phyloP scores from a whole-genome alignment of 2,329 filamentous ascomycete genomes.

The Chaetomium sp. region DNA sequence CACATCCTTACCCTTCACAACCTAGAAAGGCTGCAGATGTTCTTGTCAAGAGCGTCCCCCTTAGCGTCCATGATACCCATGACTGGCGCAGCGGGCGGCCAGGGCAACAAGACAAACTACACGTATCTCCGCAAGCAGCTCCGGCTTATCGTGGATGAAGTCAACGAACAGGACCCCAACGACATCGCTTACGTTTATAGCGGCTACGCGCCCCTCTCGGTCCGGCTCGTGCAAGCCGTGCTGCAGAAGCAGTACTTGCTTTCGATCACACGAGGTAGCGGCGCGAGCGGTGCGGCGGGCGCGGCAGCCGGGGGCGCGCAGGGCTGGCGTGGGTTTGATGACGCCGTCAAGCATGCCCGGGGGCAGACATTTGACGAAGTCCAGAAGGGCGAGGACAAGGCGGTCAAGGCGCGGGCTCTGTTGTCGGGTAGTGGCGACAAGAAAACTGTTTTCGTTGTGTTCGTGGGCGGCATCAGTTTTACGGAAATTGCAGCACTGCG shows the following conservation, averaged over 20 bases:
- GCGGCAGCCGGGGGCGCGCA: conserved; percentile 63
- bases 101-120: conserved; percentile 84
- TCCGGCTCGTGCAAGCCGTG: conserved; percentile 88
- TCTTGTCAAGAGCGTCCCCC: conserved; percentile 75
- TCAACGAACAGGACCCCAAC: conserved; percentile 90
- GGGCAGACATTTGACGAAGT: conserved; percentile 89
- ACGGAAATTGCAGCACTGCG: conserved; percentile 93
- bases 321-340: conserved; percentile 93
- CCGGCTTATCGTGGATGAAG: conserved; percentile 90
- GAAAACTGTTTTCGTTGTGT: conserved; percentile 94
- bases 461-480: conserved; percentile 94
- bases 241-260: conserved; percentile 86
- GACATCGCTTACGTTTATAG: conserved; percentile 98
- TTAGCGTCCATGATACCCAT: conserved; percentile 81
- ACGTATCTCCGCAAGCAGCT: conserved; percentile 82
- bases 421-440: conserved; percentile 73
- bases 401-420: conserved; percentile 80
- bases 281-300: conserved; percentile 49
- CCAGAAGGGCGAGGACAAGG: conserved; percentile 91
- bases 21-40: conserved; percentile 85
- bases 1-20: conserved; percentile 87
- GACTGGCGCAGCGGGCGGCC: conserved; percentile 56
- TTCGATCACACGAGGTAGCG: conserved; percentile 67
- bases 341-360: conserved; percentile 81
- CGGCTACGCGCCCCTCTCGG: conserved; percentile 89